Percentiles rank a stretch among this genome's conserved stretches.
Evolutionary conservation across 805 yeast genomes (phyloP).

Genomic region (Grigorovia humatica): DNA sequence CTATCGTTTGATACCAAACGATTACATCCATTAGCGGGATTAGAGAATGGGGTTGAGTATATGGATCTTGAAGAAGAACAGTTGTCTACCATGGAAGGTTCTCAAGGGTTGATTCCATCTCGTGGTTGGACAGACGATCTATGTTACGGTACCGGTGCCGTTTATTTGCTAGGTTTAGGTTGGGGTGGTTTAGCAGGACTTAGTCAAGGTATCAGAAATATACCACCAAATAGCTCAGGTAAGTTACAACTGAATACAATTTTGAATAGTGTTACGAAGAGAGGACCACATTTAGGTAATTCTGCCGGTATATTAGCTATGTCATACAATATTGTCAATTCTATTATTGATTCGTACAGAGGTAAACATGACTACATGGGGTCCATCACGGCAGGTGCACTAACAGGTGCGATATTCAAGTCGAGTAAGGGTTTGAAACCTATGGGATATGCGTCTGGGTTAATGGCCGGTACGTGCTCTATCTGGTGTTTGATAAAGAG

Average conservation of each 20-base stretch:
- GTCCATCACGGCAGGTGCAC: slow-evolving; percentile 79
- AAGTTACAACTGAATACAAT: slow-evolving; percentile 81
- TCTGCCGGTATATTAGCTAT: slow-evolving; percentile 90
- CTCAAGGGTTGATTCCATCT: slow-evolving; percentile 87
- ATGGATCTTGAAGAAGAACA: slow-evolving; percentile 82
- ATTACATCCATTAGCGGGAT: slow-evolving; percentile 87
- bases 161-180: slow-evolving; percentile 78
- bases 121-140: slow-evolving; percentile 96
- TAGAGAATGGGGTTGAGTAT: slow-evolving; percentile 82
- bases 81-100: slow-evolving; percentile 67
- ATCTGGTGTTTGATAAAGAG: slow-evolving; percentile 80
- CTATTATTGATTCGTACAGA: slow-evolving; percentile 66
- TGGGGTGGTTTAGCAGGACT: slow-evolving; percentile 85
- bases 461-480: slow-evolving; percentile 85
- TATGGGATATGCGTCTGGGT: slow-evolving; percentile 74
- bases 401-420: slow-evolving; percentile 86
- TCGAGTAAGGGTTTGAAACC: slow-evolving; percentile 78
- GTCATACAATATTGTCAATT: slow-evolving; percentile 75
- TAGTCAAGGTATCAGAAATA: slow-evolving; percentile 69
- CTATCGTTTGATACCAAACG: slow-evolving; percentile 53
- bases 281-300: slow-evolving; percentile 95
- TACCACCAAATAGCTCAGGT: slow-evolving; percentile 68
- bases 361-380: slow-evolving; percentile 83
- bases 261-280: slow-evolving; percentile 81
- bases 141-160: slow-evolving; percentile 96